Evolutionary conservation across 2,329 filamentous ascomycete genomes (phyloP).

Genomic region (Coniochaeta hoffmannii): DNA sequence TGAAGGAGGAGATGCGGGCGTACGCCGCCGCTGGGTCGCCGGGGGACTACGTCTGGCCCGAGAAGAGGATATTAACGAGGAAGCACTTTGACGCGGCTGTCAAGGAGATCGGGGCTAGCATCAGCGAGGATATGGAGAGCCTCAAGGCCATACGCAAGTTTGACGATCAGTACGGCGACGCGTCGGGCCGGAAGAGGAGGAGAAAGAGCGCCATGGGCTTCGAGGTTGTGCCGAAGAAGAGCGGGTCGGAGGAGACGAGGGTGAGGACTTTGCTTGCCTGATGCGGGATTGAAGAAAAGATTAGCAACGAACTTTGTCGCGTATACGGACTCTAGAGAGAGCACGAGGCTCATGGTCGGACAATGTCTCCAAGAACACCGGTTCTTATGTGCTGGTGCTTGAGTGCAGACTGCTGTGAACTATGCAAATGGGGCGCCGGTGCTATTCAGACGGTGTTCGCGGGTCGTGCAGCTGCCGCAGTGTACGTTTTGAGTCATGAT

Average conservation of each 20-base stretch:
- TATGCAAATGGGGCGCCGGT: no score
- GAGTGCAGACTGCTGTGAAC: no score
- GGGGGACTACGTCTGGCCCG: slow-evolving; percentile 22
- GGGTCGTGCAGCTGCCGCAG: neutral
- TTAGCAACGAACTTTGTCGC: neutral
- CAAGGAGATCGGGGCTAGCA: slow-evolving; percentile 83
- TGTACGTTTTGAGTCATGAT: neutral
- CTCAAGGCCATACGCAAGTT: slow-evolving; percentile 86
- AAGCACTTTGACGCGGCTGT: slow-evolving; percentile 81
- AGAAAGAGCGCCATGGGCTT: slow-evolving; percentile 52
- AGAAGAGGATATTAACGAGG: slow-evolving; percentile 55
- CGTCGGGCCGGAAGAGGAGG: slow-evolving; percentile 51
- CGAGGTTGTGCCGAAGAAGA: slow-evolving; percentile 32
- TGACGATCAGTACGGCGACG: slow-evolving; percentile 89
- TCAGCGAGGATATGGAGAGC: slow-evolving; percentile 87
- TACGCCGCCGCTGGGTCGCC: slow-evolving; percentile 19
- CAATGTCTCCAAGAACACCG: no score
- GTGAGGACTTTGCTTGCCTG: slow-evolving; percentile 9
- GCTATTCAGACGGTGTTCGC: no score
- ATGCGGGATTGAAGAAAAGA: no score
- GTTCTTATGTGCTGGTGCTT: no score
- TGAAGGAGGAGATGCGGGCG: slow-evolving; percentile 59
- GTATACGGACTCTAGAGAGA: neutral
- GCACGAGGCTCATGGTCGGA: neutral
- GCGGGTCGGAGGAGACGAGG: slow-evolving; percentile 34